Percentiles rank a stretch among this genome's conserved stretches.
These are phyloP conservation scores for Osmanthus fragrans DNA, from an alignment of 257 asterid species.

Conservation along the genomic window DNA sequence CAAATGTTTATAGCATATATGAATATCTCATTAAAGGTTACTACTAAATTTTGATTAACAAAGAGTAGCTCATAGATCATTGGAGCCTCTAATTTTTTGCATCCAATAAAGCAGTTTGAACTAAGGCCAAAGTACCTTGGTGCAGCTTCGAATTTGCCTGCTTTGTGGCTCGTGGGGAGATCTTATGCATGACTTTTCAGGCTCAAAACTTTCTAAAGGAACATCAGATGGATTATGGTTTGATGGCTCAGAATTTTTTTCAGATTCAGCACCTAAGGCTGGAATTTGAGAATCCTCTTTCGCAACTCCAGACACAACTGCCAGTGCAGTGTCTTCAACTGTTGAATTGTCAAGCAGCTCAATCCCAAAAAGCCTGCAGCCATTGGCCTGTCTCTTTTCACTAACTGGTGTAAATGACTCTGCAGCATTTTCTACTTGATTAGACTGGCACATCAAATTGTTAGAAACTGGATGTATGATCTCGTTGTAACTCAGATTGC, in stretches of 20 bases:
- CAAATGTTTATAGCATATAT: background rate
- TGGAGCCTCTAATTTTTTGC: background rate
- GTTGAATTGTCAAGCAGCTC: conserved; percentile 66
- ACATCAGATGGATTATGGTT: conserved; percentile 53
- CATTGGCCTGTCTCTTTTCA: conserved; percentile 71
- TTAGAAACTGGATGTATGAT: conserved; percentile 38
- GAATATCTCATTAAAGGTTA: background rate
- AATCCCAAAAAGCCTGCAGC: conserved; percentile 79
- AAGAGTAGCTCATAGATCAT: conserved; percentile 1
- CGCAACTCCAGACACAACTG: conserved; percentile 40
- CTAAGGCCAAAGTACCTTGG: conserved; percentile 54
- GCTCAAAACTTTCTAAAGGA: conserved; percentile 69
- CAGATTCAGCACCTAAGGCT: conserved; percentile 57
- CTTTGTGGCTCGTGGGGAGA: conserved; percentile 67
- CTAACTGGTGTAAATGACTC: conserved; percentile 56
- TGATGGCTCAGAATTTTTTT: conserved; percentile 66
- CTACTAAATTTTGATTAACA: conserved; percentile 2
- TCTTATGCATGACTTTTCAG: conserved; percentile 69
- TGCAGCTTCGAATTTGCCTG: conserved; percentile 80
- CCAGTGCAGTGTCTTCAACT: conserved; percentile 47
- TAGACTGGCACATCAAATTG: conserved; percentile 42
- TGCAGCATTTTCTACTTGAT: conserved; percentile 39
- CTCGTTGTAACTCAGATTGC: conserved; percentile 40
- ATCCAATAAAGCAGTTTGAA: conserved; percentile 12
- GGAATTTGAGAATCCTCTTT: conserved; percentile 51